Evolutionary conservation across 805 yeast species (phyloP).

Genomic region (Teunomyces tritomae): DNA sequence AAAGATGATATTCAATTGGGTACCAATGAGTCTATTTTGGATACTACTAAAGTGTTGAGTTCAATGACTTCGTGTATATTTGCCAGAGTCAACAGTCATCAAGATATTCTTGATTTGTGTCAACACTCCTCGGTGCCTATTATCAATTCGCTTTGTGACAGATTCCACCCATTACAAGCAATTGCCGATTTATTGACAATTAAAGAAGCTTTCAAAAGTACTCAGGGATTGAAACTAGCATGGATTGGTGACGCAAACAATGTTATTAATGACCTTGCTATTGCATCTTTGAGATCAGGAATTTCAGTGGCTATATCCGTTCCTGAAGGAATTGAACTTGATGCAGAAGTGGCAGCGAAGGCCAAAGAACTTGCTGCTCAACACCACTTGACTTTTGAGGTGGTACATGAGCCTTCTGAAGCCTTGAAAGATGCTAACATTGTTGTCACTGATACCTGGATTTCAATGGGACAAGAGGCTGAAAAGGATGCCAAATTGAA

Average conservation of each 20-base stretch:
- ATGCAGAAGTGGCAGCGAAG: constrained; percentile 47
- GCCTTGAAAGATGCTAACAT: constrained; percentile 78
- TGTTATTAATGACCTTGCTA: constrained; percentile 88
- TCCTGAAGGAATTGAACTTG: constrained; percentile 71
- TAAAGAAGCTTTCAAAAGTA: constrained; percentile 65
- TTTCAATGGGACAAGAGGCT: constrained; percentile 96
- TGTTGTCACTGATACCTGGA: constrained; percentile 93
- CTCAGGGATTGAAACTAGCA: constrained; percentile 68
- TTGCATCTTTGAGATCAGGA: constrained; percentile 83
- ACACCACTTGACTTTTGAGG: constrained; percentile 44
- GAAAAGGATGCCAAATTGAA: constrained; percentile 68
- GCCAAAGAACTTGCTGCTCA: constrained; percentile 57
- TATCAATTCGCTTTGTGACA: constrained; percentile 90
- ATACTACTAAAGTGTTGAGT: constrained; percentile 83
- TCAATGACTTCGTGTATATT: constrained; percentile 96
- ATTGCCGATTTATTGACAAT: constrained; percentile 88
- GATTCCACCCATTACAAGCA: constrained; percentile 92
- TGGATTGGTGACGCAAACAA: constrained; percentile 98
- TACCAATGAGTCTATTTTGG: constrained; percentile 87
- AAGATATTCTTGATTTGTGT: constrained; percentile 75
- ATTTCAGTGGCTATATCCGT: constrained; percentile 82
- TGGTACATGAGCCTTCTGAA: constrained; percentile 67
- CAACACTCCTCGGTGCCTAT: constrained; percentile 84
- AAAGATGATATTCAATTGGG: constrained; percentile 96
- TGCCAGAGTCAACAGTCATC: constrained; percentile 90